Percentiles rank a stretch among this genome's conserved stretches.
These are phyloP conservation scores for Chlamydomonas schloesseri DNA, from an alignment of 139 green algal species.

Conservation along the genomic window DNA sequence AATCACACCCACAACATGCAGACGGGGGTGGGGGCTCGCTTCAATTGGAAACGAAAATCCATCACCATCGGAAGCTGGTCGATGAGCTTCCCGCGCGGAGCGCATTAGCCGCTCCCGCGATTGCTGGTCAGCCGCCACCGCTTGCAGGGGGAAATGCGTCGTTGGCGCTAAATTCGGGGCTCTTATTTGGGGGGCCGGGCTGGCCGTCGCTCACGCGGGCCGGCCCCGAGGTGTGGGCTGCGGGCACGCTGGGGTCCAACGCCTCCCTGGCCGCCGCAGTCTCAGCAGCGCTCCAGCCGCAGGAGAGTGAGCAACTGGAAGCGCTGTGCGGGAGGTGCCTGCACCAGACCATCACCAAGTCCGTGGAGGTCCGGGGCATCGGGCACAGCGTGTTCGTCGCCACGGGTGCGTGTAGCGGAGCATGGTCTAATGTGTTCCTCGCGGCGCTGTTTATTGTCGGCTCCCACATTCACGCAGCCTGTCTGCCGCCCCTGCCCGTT, in stretches of 20 bases:
- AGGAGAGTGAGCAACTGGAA: neutral
- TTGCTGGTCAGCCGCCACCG: too few relatives aligned
- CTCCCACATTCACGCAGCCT: neutral
- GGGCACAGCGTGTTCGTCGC: constrained; percentile 45
- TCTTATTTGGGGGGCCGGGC: neutral
- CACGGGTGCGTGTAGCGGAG: constrained; percentile 1
- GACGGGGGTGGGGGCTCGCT: neutral
- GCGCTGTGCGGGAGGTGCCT: constrained; percentile 67
- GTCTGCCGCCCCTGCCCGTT: neutral
- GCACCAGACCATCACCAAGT: constrained; percentile 62
- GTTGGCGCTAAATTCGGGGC: neutral
- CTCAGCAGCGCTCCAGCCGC: neutral
- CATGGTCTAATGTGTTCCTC: too few relatives aligned
- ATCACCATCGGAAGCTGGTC: neutral
- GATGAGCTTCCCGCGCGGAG: neutral
- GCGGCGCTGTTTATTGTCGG: too few relatives aligned
- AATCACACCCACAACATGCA: neutral
- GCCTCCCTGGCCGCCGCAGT: neutral
- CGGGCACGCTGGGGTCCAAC: constrained; percentile 2
- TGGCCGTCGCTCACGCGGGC: constrained; percentile 6
- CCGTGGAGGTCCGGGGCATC: constrained; percentile 48
- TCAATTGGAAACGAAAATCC: neutral
- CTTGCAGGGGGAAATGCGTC: too few relatives aligned
- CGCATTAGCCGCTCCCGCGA: neutral
- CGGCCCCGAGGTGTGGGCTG: constrained; percentile 1